Evolutionary conservation across 306 rosid genomes (phyloP), one percentile per base, ranked within the genome.

Genomic region (Echinosophora koreensis): DNA sequence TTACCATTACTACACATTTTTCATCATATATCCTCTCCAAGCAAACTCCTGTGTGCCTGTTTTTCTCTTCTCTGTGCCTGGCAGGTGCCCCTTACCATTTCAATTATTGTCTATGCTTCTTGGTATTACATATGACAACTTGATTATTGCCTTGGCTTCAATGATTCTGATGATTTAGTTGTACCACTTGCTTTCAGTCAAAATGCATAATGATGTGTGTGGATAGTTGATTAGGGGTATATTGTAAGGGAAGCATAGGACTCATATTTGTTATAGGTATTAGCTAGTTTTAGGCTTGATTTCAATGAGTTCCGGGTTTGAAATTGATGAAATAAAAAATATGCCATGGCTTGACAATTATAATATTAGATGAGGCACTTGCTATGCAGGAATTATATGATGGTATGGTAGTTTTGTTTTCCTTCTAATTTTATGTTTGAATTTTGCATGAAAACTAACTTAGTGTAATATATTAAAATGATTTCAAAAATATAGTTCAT

Each of bases 1-100:
- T 84, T 82, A 73, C 77, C 86, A 88, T 86, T 71, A 80, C 69
- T 41, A 55, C 55, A 34, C 71, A 59, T 51, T 79, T 58, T 65
- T 76, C 80, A 66, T 71, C 69, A 22, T 22, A 22, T 22, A 78
- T 78, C 58, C 65, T 35, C 82, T 9, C 10, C 57, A 60, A 76
- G 41, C 38, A 66, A 66, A 69, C 73, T 54, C 64, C 51, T 71
- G 28, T 68, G n/a, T 73, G 14, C 17, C n/a, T 56, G 41, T 37
- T 17, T 44, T 76, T 73, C 27, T 74, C 49, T 64, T n/a, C 76
- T 75, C 77, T 73, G 73, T 47, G 22, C 82, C 74, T 42, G 76
- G 82, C 80, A 65, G 50, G 73, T 80, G 46, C 55, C 66, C 80
- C 10, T 79, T 17, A 15, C 38, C 67, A 13, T 73, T 64, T 57